Percentiles rank a stretch among this genome's conserved stretches.
Conservation (phyloP, 2,329 filamentous ascomycete species). For the Dichotomopilus funicola region DNA sequence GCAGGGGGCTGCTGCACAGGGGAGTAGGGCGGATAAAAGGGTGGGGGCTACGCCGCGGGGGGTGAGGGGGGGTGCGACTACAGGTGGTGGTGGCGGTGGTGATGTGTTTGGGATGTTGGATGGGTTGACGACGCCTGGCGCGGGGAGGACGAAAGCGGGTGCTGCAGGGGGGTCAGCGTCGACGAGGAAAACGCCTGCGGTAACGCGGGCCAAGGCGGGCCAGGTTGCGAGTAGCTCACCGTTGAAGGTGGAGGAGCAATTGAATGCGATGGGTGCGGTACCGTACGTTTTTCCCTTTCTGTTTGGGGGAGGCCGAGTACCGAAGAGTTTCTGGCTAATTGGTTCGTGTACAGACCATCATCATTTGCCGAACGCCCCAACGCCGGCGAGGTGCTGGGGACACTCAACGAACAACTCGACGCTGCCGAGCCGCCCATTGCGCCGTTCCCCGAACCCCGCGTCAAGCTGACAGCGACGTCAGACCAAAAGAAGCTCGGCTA, state of each 20-base stretch:
- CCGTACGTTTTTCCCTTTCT: conserved; percentile 29
- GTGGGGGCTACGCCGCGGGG: conserved; percentile 57
- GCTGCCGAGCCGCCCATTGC: conserved; percentile 63
- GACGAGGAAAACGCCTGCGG: conserved; percentile 38
- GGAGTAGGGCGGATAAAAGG: conserved; percentile 52
- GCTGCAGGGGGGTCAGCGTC: conserved; percentile 6
- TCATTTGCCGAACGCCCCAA: conserved; percentile 72
- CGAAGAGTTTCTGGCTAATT: not conserved
- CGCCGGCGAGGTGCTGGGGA: conserved; percentile 73
- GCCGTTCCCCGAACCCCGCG: conserved; percentile 66
- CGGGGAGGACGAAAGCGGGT: conserved; percentile 36
- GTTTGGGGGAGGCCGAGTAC: not conserved
- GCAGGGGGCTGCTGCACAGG: conserved; percentile 43
- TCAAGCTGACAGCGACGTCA: conserved; percentile 78
- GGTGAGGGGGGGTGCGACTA: conserved; percentile 28
- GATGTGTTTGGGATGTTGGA: conserved; percentile 85
- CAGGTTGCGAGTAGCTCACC: conserved; percentile 34
- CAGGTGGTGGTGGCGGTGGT: conserved; percentile 26
- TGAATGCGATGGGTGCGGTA: conserved; percentile 33
- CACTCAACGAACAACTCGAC: conserved; percentile 69
- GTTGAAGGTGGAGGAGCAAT: conserved; percentile 33
- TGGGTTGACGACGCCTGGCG: conserved; percentile 54
- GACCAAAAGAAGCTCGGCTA: conserved; percentile 89
- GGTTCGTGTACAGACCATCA: conserved; percentile 37
- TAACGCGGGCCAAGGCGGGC: conserved; percentile 40